Conservation (phyloP, 495 filamentous ascomycete species). For the Lophiostoma macrostomum region DNA sequence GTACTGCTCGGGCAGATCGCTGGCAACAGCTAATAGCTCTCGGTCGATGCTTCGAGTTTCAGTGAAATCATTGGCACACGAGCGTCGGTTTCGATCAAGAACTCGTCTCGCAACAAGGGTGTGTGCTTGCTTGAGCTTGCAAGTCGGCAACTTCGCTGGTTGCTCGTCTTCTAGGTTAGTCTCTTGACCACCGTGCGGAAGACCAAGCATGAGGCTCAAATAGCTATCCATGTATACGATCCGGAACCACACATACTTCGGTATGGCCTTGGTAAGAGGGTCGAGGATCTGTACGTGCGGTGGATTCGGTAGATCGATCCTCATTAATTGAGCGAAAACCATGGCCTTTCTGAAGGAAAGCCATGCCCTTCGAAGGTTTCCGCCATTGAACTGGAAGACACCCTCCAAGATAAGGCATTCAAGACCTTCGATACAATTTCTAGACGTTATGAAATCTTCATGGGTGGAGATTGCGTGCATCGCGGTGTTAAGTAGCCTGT, state of each 20-base stretch:
- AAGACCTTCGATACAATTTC: background rate
- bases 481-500: background rate
- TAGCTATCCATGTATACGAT: conserved; percentile 39
- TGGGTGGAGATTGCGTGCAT: background rate
- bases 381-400: conserved; percentile 6
- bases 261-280: background rate
- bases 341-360: conserved; percentile 1
- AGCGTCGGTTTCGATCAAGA: conserved; percentile 8
- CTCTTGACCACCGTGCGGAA: conserved; percentile 34
- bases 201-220: conserved; percentile 39
- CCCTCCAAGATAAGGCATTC: background rate
- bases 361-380: conserved; percentile 16
- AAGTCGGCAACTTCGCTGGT: too few species aligned
- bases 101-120: conserved; percentile 7
- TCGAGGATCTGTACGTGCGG: background rate
- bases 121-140: conserved; percentile 35
- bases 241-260: conserved; percentile 39
- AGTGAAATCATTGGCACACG: background rate
- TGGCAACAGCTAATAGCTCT: conserved; percentile 3
- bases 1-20: conserved; percentile 23
- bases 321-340: conserved; percentile 11
- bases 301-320: background rate
- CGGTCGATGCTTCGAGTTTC: conserved; percentile 13
- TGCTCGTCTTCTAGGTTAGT: conserved; percentile 27
- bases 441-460: background rate